These are phyloP conservation scores for Cryptococcus sp. DNA, from an alignment of 1,284 basidiomycete species.

Conservation along the genomic window DNA sequence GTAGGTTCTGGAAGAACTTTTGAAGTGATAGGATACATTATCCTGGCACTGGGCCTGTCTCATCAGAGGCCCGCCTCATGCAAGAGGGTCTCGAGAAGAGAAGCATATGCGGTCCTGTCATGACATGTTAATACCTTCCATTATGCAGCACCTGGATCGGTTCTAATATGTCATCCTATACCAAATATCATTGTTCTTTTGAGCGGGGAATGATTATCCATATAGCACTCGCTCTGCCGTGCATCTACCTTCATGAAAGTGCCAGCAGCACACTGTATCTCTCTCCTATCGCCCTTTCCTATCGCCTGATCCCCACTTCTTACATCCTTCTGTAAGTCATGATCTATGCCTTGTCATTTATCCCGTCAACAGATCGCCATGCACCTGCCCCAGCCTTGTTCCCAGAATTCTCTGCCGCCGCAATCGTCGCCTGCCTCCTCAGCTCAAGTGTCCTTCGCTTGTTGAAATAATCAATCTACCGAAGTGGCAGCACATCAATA, in stretches of 20 bases:
- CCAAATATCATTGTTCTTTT: neutral
- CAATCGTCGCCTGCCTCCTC: slow-evolving; percentile 46
- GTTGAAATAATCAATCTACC: slow-evolving; percentile 53
- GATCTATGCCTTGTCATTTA: too few species aligned
- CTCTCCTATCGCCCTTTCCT: too few species aligned
- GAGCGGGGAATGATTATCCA: neutral
- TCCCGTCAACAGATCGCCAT: slow-evolving; percentile 15
- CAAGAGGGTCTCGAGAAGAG: too few species aligned
- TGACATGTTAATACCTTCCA: too few species aligned
- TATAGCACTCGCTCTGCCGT: neutral
- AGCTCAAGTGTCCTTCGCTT: slow-evolving; percentile 51
- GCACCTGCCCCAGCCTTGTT: slow-evolving; percentile 26
- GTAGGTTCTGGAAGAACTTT: slow-evolving; percentile 49
- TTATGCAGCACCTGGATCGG: too few species aligned
- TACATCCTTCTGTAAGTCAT: too few species aligned
- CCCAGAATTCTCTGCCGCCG: slow-evolving; percentile 37
- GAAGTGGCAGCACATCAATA: neutral
- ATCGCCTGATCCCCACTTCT: too few species aligned
- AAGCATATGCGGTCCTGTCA: too few species aligned
- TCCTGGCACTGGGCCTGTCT: too few species aligned
- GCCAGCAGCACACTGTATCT: too few species aligned
- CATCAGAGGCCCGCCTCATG: too few species aligned
- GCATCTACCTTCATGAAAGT: neutral
- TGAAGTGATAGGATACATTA: slow-evolving; percentile 39
- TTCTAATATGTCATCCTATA: too few species aligned